Percentiles rank a stretch among this genome's conserved stretches.
phyloP scores from a whole-genome alignment of 768 basidiomycete genomes.

The Panus rudis region DNA sequence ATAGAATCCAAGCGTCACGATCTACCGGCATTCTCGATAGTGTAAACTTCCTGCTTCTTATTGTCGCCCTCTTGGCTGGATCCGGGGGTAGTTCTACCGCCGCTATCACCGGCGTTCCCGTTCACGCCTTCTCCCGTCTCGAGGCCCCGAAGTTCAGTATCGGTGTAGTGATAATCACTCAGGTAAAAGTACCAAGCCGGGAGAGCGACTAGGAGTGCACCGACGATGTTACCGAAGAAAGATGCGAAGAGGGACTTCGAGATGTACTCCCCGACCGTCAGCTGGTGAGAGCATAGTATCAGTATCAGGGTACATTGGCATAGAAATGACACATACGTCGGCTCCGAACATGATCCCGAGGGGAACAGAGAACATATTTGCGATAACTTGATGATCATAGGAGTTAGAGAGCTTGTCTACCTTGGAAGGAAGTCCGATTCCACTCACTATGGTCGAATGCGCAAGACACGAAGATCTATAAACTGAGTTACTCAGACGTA shows the following conservation, averaged over 20 bases:
- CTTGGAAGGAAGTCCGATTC: background rate
- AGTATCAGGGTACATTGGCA: slow-evolving; percentile 4
- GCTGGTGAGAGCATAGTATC: slow-evolving; percentile 22
- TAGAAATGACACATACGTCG: slow-evolving; percentile 34
- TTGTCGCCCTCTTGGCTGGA: too few species aligned
- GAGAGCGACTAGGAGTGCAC: slow-evolving; percentile 55
- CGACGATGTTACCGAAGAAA: slow-evolving; percentile 60
- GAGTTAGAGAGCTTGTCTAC: too few species aligned
- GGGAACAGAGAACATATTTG: slow-evolving; percentile 73
- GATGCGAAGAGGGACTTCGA: slow-evolving; percentile 67
- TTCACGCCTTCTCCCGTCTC: slow-evolving; percentile 2
- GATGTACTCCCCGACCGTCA: slow-evolving; percentile 53
- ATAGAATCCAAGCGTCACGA: too few species aligned
- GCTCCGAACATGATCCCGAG: slow-evolving; percentile 67
- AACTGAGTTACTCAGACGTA: background rate
- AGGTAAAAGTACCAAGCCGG: slow-evolving; percentile 64
- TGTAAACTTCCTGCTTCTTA: too few species aligned
- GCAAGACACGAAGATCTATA: slow-evolving; percentile 62
- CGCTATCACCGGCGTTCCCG: too few species aligned
- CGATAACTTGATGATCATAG: slow-evolving; percentile 39
- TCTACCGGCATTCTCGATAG: too few species aligned
- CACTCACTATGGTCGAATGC: slow-evolving; percentile 61
- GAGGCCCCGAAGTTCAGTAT: slow-evolving; percentile 7
- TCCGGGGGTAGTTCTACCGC: too few species aligned
- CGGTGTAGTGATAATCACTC: slow-evolving; percentile 32